phyloP scores from a whole-genome alignment of 2,329 filamentous ascomycete genomes.

The Teratosphaeria pseudoeucalypti region DNA sequence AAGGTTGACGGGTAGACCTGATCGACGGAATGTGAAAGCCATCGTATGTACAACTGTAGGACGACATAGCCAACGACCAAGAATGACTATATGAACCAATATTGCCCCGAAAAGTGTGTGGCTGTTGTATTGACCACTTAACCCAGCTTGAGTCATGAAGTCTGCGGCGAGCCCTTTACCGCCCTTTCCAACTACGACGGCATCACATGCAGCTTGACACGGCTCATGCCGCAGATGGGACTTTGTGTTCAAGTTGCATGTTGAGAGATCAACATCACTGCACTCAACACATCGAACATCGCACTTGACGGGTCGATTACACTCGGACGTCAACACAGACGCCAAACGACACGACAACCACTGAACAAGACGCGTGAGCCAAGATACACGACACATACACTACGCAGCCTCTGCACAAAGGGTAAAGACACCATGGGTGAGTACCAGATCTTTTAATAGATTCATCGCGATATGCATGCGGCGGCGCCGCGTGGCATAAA shows the following conservation, averaged over 20 bases:
- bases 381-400: neutral
- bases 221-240: neutral
- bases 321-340: neutral
- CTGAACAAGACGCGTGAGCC: neutral
- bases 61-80: neutral
- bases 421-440: neutral
- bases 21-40: neutral
- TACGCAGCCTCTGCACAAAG: neutral
- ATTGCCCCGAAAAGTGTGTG: neutral
- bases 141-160: neutral
- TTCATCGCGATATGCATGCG: neutral
- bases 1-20: conserved; percentile 13
- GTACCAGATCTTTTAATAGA: neutral
- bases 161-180: neutral
- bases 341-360: neutral
- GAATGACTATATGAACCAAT: neutral
- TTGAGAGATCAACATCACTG: neutral
- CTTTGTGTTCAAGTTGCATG: neutral
- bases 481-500: neutral
- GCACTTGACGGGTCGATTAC: neutral
- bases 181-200: neutral
- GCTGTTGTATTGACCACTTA: neutral
- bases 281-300: neutral
- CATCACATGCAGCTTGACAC: neutral
- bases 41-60: neutral